Conservation (phyloP, 345 rosid species). For the Salix udensis region DNA sequence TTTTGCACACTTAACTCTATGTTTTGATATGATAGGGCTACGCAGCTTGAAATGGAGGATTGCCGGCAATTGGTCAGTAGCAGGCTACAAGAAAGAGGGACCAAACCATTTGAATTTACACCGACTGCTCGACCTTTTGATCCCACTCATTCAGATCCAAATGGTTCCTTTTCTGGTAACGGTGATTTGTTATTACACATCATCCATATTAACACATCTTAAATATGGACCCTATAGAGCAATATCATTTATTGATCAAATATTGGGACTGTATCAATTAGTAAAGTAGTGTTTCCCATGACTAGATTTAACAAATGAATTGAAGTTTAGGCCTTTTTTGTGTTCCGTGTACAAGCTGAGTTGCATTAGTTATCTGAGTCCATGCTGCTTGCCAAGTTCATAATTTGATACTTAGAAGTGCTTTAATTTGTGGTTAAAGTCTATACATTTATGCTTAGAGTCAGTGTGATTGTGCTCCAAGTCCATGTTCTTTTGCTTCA, state of each 20-base stretch:
- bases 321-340: no score
- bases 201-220: no score
- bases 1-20: not conserved
- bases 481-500: no score
- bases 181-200: not conserved
- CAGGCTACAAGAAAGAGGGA: constrained; percentile 58
- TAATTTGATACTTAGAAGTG: not conserved
- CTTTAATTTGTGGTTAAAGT: no score
- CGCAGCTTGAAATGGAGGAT: constrained; percentile 49
- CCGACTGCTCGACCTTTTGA: constrained; percentile 55
- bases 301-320: no score
- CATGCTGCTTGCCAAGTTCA: not conserved
- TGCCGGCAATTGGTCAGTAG: constrained; percentile 62
- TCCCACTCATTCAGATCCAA: constrained; percentile 41
- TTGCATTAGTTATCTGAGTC: not conserved
- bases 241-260: no score
- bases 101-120: constrained; percentile 69
- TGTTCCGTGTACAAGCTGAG: no score
- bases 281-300: no score
- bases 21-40: constrained; percentile 33
- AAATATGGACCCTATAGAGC: no score
- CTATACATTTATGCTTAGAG: no score
- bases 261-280: no score
- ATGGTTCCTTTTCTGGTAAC: constrained; percentile 34
- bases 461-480: no score